phyloP scores from a whole-genome alignment of 2,329 filamentous ascomycete genomes.

The Alternaria panax region DNA sequence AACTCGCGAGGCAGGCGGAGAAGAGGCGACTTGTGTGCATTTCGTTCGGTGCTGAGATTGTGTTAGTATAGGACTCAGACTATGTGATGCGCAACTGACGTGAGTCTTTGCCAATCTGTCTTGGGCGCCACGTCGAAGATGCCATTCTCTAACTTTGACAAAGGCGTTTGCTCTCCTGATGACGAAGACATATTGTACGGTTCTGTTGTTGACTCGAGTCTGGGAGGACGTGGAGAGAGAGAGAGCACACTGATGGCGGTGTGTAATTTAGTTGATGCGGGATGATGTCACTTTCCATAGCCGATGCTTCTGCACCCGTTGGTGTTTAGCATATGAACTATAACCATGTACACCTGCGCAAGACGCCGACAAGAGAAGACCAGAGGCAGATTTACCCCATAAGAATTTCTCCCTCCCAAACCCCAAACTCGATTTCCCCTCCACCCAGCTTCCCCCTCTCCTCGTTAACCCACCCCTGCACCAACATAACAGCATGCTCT shows the following conservation, averaged over 20 bases:
- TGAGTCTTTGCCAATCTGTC: background rate
- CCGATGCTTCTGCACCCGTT: background rate
- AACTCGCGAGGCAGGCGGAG: constrained; percentile 6
- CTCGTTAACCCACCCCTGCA: constrained; percentile 6
- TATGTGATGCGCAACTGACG: background rate
- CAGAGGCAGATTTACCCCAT: background rate
- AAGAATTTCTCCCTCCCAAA: constrained; percentile 11
- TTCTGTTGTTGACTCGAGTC: background rate
- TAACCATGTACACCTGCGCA: background rate
- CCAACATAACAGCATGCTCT: constrained; percentile 5
- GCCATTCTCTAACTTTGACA: background rate
- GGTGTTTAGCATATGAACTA: background rate
- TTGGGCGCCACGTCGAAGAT: background rate
- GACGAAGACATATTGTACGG: background rate
- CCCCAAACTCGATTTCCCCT: background rate
- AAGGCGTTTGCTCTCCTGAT: background rate
- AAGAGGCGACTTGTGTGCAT: background rate
- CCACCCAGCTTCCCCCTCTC: background rate
- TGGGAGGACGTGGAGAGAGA: background rate
- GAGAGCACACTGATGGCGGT: background rate
- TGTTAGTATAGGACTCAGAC: background rate
- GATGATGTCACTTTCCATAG: background rate
- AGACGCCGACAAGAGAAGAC: background rate
- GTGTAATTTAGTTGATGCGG: background rate
- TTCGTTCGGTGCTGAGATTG: background rate